phyloP scores from a whole-genome alignment of 805 yeast genomes.

The Grigorovia humatica region DNA sequence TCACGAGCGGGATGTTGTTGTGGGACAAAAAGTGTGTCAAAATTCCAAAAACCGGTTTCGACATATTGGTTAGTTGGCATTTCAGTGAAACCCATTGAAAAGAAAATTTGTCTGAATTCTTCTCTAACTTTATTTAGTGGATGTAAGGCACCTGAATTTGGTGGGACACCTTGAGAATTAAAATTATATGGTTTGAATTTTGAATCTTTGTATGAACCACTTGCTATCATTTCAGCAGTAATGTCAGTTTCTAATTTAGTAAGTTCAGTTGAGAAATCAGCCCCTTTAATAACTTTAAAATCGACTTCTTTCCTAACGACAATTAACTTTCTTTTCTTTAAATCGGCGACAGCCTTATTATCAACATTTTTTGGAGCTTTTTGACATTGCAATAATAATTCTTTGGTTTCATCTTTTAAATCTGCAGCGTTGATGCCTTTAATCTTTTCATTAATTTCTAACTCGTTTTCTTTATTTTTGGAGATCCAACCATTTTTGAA shows the following conservation, averaged over 20 bases:
- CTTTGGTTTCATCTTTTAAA: constrained; percentile 52
- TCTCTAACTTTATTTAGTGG: constrained; percentile 95
- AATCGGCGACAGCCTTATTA: constrained; percentile 63
- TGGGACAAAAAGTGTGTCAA: constrained; percentile 92
- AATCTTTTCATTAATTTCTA: constrained; percentile 47
- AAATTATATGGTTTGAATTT: constrained; percentile 93
- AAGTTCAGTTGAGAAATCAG: constrained; percentile 73
- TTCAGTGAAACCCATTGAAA: constrained; percentile 95
- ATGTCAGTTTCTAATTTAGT: constrained; percentile 83
- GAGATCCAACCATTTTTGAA: constrained; percentile 95
- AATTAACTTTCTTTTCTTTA: constrained; percentile 88
- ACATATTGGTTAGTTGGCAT: constrained; percentile 99
- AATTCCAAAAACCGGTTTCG: constrained; percentile 98
- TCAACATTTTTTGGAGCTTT: constrained; percentile 26
- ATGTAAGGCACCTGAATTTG: constrained; percentile 87
- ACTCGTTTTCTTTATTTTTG: constrained; percentile 68
- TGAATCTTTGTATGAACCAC: constrained; percentile 73
- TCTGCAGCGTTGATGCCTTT: constrained; percentile 31
- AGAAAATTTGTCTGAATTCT: constrained; percentile 95
- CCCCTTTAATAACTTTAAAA: constrained; percentile 68
- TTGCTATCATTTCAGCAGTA: constrained; percentile 82
- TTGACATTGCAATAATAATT: constrained; percentile 45
- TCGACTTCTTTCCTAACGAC: constrained; percentile 61
- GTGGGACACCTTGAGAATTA: constrained; percentile 83
- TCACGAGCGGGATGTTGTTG: constrained; percentile 99